Evolutionary conservation across 441 rosid genomes (phyloP).

Genomic region (Corymbia citriodora): DNA sequence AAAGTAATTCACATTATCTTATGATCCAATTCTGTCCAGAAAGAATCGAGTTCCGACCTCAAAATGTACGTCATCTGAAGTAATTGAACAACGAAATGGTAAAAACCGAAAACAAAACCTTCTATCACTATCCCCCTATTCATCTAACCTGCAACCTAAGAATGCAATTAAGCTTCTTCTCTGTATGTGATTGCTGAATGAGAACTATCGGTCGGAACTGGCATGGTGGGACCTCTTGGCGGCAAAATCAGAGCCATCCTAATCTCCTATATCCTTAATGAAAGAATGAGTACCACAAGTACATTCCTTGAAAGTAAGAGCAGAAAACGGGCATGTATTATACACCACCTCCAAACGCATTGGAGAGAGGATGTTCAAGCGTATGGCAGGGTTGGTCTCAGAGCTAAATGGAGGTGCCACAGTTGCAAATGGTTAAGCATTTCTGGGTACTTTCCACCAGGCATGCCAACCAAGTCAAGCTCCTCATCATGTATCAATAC

Average conservation of each 20-base stretch:
- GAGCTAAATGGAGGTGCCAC: conserved; percentile 5
- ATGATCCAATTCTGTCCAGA: background rate
- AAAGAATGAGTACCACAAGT: conserved; percentile 39
- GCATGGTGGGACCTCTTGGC: conserved; percentile 2
- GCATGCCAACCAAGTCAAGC: conserved; percentile 1
- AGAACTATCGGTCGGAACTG: conserved; percentile 3
- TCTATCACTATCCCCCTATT: conserved; percentile 4
- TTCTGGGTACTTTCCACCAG: conserved; percentile 2
- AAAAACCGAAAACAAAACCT: background rate
- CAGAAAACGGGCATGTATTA: background rate
- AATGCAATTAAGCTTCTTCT: conserved; percentile 31
- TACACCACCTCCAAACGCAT: conserved; percentile 21
- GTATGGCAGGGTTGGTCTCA: background rate
- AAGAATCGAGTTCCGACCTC: background rate
- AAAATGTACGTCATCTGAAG: background rate
- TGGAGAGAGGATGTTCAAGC: background rate
- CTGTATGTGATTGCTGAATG: conserved; percentile 13
- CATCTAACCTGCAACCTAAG: conserved; percentile 35
- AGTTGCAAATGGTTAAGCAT: conserved; percentile 8
- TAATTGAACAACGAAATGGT: background rate
- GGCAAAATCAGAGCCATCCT: conserved; percentile 17
- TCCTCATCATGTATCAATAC: conserved; percentile 40
- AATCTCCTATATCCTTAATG: conserved; percentile 18
- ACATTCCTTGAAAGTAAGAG: conserved; percentile 5
- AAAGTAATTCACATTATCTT: background rate